These are phyloP conservation scores for Mycena floridula DNA, from an alignment of 768 basidiomycete species.

Conservation along the genomic window DNA sequence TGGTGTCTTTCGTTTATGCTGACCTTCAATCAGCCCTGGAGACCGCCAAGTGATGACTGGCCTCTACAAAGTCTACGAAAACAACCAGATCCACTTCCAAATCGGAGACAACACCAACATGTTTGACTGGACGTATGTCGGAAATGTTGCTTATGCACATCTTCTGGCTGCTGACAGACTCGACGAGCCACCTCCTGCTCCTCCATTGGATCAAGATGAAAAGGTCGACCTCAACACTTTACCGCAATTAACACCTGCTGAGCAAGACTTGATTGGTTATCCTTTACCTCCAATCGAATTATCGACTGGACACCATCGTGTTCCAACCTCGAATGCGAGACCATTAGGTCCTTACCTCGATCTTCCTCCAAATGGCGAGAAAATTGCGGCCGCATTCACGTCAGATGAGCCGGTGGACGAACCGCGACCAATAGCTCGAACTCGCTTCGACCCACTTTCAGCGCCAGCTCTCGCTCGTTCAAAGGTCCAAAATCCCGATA, in stretches of 20 bases:
- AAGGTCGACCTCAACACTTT: constrained; percentile 27
- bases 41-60: constrained; percentile 83
- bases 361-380: constrained; percentile 50
- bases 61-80: constrained; percentile 72
- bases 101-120: constrained; percentile 91
- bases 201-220: constrained; percentile 29
- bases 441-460: constrained; percentile 77
- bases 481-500: constrained; percentile 35
- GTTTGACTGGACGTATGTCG: constrained; percentile 96
- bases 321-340: constrained; percentile 76
- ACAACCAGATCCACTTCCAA: constrained; percentile 85
- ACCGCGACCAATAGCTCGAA: constrained; percentile 58
- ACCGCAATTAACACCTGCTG: constrained; percentile 33
- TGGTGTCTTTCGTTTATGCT: not conserved
- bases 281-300: constrained; percentile 57
- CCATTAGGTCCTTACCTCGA: constrained; percentile 79
- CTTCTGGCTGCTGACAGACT: constrained; percentile 91
- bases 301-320: constrained; percentile 56
- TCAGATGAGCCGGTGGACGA: constrained; percentile 32
- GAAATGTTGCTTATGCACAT: constrained; percentile 91
- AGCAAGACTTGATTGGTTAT: constrained; percentile 34
- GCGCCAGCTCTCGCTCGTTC: constrained; percentile 48
- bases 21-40: constrained; percentile 56
- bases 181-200: constrained; percentile 40
- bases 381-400: constrained; percentile 52